Base-by-base conservation (phyloP, 805 yeast species). In the Saccharomycopsis malanga region DNA sequence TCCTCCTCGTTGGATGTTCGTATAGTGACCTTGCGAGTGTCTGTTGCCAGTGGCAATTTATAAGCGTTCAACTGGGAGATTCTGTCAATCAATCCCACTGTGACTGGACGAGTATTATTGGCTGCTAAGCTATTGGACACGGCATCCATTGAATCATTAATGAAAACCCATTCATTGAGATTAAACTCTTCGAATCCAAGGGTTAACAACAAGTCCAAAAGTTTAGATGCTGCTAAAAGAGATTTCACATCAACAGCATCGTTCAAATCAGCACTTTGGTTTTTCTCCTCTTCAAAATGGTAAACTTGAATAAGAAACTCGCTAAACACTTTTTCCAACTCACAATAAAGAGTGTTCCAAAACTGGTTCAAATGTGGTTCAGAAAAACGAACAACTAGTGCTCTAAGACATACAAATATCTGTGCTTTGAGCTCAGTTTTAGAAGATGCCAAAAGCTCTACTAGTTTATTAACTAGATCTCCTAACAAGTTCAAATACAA, bases 151-250 rank as follows among this genome's bases (percentile, higher is more conserved):
- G 76, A 79, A 56, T 83, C 87, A 23, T 80, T 72, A 9, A 91
- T 75, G 58, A 87, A 93, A 1, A 93, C 67, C 98, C 98, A 91
- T 57, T 87, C 93, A 52, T 76, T 64, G 59, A 62, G 77, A 58
- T 63, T 80, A 81, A 69, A 91, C 72, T 87, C 95, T 59, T 89
- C 97, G 36, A 73, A 72, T 32, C 79, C 77, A 48, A 88, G 55
- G 1, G 83, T 69, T 18, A 91, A 61, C 20, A 88, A 61, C 25
- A 84, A 72, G 59, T 91, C 98, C 40, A 93, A 66, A 14, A 93
- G 66, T 61, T 89, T 91, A 57, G 87, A 81, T 0, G 83, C 84
- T 47, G 76, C 74, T 29, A 82, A 65, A 2, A 78, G 55, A 12
- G 75, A 58, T 21, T 57, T 59, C 29, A 71, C 57, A 3, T 58